A percentile compares a stretch with the other conserved stretches of the same genome.
Evolutionary conservation across 192 early-diverging fungal species (phyloP).

Genomic region (Backusella sp.): DNA sequence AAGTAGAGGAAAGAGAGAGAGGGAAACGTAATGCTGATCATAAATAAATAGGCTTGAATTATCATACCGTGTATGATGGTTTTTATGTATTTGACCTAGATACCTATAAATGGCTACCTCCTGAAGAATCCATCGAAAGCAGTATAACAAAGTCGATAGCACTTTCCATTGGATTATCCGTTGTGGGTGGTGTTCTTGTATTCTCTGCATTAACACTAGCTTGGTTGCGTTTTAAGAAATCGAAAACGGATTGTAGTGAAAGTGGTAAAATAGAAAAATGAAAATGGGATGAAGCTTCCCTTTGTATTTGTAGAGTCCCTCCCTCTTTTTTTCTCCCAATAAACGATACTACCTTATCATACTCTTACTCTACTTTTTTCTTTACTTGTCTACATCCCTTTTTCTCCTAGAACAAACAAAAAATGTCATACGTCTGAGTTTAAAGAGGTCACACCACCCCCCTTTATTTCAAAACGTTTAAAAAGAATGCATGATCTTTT

Average conservation of each 20-base stretch:
- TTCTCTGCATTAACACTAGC: neutral
- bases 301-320: neutral
- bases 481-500: slow-evolving; percentile 5
- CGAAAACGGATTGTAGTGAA: neutral
- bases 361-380: neutral
- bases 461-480: slow-evolving; percentile 1
- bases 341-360: neutral
- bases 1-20: neutral
- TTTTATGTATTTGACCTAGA: slow-evolving; percentile 19
- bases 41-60: slow-evolving; percentile 12
- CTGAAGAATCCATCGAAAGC: neutral
- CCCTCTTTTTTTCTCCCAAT: neutral
- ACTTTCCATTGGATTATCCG: neutral
- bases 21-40: neutral
- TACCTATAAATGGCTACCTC: slow-evolving; percentile 8
- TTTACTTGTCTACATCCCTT: neutral
- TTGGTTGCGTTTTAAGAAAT: neutral
- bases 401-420: neutral
- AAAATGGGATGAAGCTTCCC: neutral
- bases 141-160: neutral
- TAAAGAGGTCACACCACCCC: neutral
- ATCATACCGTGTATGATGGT: slow-evolving; percentile 21
- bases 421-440: neutral
- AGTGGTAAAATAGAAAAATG: neutral
- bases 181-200: neutral